Conservation (phyloP, 2,329 filamentous ascomycete species). For the Neonectria sp. region DNA sequence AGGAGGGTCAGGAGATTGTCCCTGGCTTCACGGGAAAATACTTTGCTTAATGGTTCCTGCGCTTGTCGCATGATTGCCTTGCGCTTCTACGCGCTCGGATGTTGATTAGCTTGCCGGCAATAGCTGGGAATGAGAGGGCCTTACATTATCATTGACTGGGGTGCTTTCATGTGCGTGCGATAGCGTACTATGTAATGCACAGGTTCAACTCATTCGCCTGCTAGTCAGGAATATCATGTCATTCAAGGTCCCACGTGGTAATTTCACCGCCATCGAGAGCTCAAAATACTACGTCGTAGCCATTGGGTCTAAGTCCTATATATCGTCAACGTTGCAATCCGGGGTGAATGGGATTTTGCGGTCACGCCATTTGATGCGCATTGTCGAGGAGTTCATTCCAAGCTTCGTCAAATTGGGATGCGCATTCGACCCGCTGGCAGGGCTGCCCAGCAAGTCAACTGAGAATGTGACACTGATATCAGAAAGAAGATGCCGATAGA, state of each 20-base stretch:
- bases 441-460: neutral
- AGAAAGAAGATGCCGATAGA: neutral
- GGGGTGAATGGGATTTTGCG: too few relatives aligned
- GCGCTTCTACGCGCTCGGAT: neutral
- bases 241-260: neutral
- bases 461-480: neutral
- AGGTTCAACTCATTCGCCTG: neutral
- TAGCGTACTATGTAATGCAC: too few relatives aligned
- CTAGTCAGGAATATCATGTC: neutral
- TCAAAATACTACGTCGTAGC: neutral
- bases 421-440: neutral
- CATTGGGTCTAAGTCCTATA: neutral
- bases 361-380: neutral
- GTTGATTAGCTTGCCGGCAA: neutral
- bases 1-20: slow-evolving; percentile 52
- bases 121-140: neutral
- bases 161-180: neutral
- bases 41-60: slow-evolving; percentile 17
- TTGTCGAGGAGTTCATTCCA: neutral
- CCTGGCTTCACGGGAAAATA: slow-evolving; percentile 52
- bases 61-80: too few relatives aligned
- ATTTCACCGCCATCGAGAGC: neutral
- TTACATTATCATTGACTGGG: neutral
- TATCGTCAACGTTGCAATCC: neutral
- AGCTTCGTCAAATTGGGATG: neutral